Conservation (phyloP, 225 moss, liverwort and hornwort genomes). For the Pseudisothecium myosuroides region DNA sequence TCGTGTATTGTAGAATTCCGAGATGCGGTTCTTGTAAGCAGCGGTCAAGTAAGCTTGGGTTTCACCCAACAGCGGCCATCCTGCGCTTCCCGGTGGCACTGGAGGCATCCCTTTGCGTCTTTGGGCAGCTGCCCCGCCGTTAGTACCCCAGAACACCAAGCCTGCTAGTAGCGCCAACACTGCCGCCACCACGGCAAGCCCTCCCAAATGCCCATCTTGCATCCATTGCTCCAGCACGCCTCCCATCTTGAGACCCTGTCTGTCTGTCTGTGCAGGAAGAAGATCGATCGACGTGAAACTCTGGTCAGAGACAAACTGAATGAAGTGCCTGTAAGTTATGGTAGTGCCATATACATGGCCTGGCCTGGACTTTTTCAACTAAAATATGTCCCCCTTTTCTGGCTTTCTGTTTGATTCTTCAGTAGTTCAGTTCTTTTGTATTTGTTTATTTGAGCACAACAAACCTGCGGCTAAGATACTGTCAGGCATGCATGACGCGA, state of each 20-base stretch:
- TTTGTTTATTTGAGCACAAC: not conserved
- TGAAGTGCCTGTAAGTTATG: not conserved
- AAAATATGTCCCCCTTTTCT: no score
- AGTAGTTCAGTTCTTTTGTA: not conserved
- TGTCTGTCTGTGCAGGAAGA: not conserved
- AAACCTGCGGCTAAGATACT: not conserved
- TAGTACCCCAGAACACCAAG: not conserved
- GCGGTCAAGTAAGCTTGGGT: not conserved
- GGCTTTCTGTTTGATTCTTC: not conserved
- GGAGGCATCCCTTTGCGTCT: not conserved
- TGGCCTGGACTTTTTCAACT: not conserved
- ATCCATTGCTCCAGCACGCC: not conserved
- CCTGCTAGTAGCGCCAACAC: not conserved
- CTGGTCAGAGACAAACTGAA: no score
- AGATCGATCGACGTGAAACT: not conserved
- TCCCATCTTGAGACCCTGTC: not conserved
- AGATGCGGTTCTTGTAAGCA: fast-evolving
- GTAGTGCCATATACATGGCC: not conserved
- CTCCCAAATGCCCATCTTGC: not conserved
- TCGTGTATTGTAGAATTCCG: not conserved
- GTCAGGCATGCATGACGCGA: not conserved
- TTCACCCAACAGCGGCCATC: not conserved
- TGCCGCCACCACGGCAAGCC: not conserved
- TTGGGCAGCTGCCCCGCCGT: no score
- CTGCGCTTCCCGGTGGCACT: not conserved